These are phyloP conservation scores for Xylariaceae sp. DNA, from an alignment of 2,329 filamentous ascomycete genomes.

Conservation along the genomic window DNA sequence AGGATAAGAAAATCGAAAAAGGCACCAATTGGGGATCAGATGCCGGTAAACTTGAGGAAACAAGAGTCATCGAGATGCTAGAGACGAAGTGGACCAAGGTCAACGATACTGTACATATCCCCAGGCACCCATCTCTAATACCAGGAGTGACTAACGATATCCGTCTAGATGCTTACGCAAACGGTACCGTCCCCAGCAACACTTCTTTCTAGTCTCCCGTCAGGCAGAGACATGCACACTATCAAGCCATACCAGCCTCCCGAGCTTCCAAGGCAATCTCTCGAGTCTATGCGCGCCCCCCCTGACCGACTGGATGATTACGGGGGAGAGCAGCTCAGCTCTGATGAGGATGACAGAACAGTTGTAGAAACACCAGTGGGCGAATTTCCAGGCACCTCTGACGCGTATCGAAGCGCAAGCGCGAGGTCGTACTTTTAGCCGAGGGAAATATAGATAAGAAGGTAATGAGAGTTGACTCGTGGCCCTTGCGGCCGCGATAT, in stretches of 20 bases:
- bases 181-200: conserved; percentile 72
- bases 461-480: not conserved
- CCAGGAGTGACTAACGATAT: conserved; percentile 1
- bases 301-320: conserved; percentile 54
- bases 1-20: conserved; percentile 80
- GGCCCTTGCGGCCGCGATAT: not conserved
- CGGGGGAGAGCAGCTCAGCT: conserved; percentile 47
- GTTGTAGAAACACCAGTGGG: conserved; percentile 35
- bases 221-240: conserved; percentile 83
- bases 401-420: conserved; percentile 36
- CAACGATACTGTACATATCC: conserved; percentile 76
- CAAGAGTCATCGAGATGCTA: conserved; percentile 83
- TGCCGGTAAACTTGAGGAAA: conserved; percentile 84
- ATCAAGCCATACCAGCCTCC: conserved; percentile 72
- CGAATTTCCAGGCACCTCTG: conserved; percentile 37
- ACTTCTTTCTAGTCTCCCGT: conserved; percentile 80
- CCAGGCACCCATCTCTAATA: not conserved
- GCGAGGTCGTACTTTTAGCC: conserved; percentile 42
- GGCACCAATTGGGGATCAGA: conserved; percentile 78
- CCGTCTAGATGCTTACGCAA: conserved; percentile 59
- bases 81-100: conserved; percentile 88
- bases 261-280: conserved; percentile 64
- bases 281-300: conserved; percentile 66
- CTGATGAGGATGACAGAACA: conserved; percentile 48
- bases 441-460: not conserved